Base-by-base conservation (phyloP, 2,329 filamentous ascomycete species). In the Cordyceps pruinosa region DNA sequence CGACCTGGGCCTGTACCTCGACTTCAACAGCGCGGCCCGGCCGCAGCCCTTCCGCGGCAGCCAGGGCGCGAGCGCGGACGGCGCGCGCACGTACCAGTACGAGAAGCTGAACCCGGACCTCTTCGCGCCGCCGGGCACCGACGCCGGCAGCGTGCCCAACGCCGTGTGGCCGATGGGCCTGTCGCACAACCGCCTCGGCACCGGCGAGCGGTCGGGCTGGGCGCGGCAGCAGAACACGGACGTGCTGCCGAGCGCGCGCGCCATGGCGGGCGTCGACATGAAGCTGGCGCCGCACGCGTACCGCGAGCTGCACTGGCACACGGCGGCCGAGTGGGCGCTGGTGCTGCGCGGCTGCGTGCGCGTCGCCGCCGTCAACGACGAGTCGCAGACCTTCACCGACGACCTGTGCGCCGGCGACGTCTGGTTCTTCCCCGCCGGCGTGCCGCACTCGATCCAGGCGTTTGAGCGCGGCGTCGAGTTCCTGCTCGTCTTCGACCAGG, bases 231-330 rank as follows among this genome's bases (percentile, higher is more conserved):
- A 83, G 65, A 83, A 83, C 62, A 69, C 64, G 0, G 68, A 67
- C 1, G 77, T 80, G 10, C 72, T 85, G 58, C 81, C 82, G 2
- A 59, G 65, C 1, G 73, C 78, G 7, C 77, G 68, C 4, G 70
- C 67, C 15, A 82, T 84, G 77, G 80, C 81, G 0, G 81, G 80
- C 44, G 81, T 84, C 1, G 76, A 84, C 61, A 84, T 84, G 81
- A 75, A 79, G 41, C 72, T 84, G 1, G 75, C 74, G n/a, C 75
- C 79, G 0, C 69, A 79, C 26, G 81, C 78, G 0, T 85, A 85
- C 60, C 77, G 84, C 21, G 83, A 87, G 65, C 70, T 87, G 23
- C 84, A 87, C 61, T 87, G 80, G 81, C 81, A 84, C 61, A 80
- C 76, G 37, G 74, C 77, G 39, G 75, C 70, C 48, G 72, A 82